Evolutionary conservation across 1,284 basidiomycete species (phyloP).

Genomic region (Gomphus bonarii): DNA sequence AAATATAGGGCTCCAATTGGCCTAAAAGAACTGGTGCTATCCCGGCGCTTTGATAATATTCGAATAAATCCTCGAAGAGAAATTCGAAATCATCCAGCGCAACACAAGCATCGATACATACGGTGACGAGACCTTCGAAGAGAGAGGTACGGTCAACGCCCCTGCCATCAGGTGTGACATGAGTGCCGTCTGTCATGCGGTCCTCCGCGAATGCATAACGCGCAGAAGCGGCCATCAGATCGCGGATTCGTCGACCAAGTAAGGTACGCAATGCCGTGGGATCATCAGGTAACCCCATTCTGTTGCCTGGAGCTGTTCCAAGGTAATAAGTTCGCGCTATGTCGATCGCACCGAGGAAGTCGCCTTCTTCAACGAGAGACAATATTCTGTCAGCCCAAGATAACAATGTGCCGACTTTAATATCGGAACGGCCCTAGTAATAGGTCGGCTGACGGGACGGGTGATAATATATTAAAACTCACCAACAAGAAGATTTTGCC

Average conservation of each 20-base stretch:
- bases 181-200: constrained; percentile 83
- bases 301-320: constrained; percentile 77
- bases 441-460: not conserved
- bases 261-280: constrained; percentile 44
- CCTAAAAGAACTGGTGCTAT: constrained; percentile 84
- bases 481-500: constrained; percentile 88
- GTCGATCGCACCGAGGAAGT: constrained; percentile 88
- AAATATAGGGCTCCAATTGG: constrained; percentile 78
- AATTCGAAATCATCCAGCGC: constrained; percentile 75
- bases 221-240: constrained; percentile 82
- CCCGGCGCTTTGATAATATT: constrained; percentile 77
- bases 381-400: constrained; percentile 96
- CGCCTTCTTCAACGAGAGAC: constrained; percentile 72
- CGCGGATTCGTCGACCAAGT: constrained; percentile 70
- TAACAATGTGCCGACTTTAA: constrained; percentile 79
- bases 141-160: constrained; percentile 87
- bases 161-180: constrained; percentile 70
- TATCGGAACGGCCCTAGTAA: constrained; percentile 50
- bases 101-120: constrained; percentile 77
- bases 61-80: constrained; percentile 89
- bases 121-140: constrained; percentile 81
- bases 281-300: constrained; percentile 76
- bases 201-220: constrained; percentile 92
- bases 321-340: constrained; percentile 78
- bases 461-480: constrained; percentile 22